These are phyloP conservation scores for Aurinia saxatilis DNA, from an alignment of 345 rosid species.

Conservation along the genomic window DNA sequence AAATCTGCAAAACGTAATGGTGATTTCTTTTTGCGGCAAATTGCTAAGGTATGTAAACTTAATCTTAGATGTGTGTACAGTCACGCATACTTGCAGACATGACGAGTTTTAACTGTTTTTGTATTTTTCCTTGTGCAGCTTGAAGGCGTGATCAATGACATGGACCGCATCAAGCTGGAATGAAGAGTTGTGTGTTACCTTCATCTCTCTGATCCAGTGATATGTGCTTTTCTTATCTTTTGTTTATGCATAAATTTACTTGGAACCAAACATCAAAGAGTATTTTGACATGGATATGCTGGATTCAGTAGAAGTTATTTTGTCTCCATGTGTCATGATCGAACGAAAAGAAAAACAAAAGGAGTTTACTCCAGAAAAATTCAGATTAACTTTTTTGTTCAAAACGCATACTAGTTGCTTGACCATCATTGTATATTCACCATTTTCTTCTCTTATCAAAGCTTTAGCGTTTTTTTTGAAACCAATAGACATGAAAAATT, in stretches of 20 bases:
- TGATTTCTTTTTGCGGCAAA: conserved; percentile 89
- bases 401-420: no score
- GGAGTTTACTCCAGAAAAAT: no score
- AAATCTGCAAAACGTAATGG: conserved; percentile 70
- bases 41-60: conserved; percentile 60
- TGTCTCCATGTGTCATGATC: no score
- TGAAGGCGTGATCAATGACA: conserved; percentile 77
- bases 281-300: no score
- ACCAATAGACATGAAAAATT: no score
- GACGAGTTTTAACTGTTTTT: neutral
- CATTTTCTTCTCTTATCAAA: no score
- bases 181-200: conserved; percentile 12
- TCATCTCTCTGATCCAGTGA: neutral
- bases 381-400: no score
- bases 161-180: conserved; percentile 77
- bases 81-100: neutral
- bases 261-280: no score
- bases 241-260: neutral
- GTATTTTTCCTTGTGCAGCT: conserved; percentile 38
- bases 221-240: neutral
- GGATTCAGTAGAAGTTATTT: no score
- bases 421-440: no score
- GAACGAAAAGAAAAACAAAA: no score
- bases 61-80: neutral
- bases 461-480: no score